Conservation (phyloP, 2,329 filamentous ascomycete species). For the Pseudopyricularia cyperi region DNA sequence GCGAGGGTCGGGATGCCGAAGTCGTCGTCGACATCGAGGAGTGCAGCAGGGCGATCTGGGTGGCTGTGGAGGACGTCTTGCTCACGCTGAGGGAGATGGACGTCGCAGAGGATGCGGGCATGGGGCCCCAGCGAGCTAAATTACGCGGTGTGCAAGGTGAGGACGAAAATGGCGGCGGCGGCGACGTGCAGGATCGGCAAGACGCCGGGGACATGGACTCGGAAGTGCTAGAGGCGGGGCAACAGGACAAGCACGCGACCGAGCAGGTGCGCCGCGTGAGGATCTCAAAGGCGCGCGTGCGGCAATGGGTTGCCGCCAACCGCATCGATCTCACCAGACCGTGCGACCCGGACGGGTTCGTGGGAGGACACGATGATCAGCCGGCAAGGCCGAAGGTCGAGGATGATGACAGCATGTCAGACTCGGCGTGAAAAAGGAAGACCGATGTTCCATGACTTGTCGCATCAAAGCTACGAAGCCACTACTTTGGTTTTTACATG, state of each 20-base stretch:
- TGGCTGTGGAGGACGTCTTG: conserved; percentile 73
- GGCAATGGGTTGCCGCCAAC: conserved; percentile 53
- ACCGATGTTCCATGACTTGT: not conserved
- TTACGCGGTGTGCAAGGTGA: conserved; percentile 1
- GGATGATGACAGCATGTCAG: conserved; percentile 13
- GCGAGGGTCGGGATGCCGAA: conserved; percentile 14
- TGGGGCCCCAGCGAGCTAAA: conserved; percentile 25
- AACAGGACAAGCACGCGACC: conserved; percentile 15
- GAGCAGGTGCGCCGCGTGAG: conserved; percentile 30
- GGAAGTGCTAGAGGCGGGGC: conserved; percentile 5
- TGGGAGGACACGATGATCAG: conserved; percentile 29
- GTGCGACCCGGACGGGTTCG: conserved; percentile 64
- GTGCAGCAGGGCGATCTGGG: conserved; percentile 69
- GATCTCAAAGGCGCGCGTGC: conserved; percentile 42
- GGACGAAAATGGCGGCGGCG: conserved; percentile 7
- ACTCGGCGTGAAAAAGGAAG: not conserved
- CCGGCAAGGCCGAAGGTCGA: not conserved
- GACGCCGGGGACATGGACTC: conserved; percentile 7
- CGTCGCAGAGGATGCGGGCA: conserved; percentile 46
- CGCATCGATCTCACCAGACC: conserved; percentile 49
- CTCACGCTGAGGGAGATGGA: conserved; percentile 69
- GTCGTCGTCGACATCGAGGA: conserved; percentile 52
- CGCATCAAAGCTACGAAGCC: too few relatives aligned
- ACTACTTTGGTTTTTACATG: too few relatives aligned
- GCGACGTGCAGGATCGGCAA: not conserved